A percentile compares a stretch with the other conserved stretches of the same genome.
These are phyloP conservation scores for Globisporangium spiculum DNA, from an alignment of 352 stramenopile genomes.

Conservation along the genomic window DNA sequence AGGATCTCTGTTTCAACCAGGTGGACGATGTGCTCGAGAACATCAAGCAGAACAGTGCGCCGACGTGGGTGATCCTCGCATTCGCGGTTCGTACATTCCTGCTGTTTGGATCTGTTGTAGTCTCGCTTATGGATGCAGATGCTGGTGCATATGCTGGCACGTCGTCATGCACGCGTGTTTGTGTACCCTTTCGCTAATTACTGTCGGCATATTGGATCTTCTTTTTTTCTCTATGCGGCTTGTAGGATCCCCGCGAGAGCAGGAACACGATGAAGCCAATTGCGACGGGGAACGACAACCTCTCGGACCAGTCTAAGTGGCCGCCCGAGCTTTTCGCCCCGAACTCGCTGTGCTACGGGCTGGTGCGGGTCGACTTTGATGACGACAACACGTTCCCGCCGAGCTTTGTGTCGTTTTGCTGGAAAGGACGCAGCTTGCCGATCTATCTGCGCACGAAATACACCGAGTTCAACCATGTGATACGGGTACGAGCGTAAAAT, in stretches of 20 bases:
- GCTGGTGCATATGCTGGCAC: background rate
- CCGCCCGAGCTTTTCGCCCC: constrained; percentile 73
- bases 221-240: background rate
- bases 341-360: constrained; percentile 78
- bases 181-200: constrained; percentile 1
- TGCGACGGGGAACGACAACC: constrained; percentile 54
- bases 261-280: constrained; percentile 79
- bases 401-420: constrained; percentile 84
- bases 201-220: background rate
- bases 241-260: constrained; percentile 70
- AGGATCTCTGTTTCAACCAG: constrained; percentile 74
- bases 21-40: constrained; percentile 69
- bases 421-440: constrained; percentile 83
- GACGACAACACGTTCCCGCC: constrained; percentile 59
- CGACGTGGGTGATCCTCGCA: constrained; percentile 71
- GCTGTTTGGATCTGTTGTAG: background rate
- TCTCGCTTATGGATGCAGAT: constrained; percentile 1
- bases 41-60: constrained; percentile 62
- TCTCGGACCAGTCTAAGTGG: constrained; percentile 75
- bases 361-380: constrained; percentile 70
- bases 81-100: constrained; percentile 53
- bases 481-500: constrained; percentile 47
- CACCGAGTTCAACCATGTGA: constrained; percentile 88
- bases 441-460: constrained; percentile 87
- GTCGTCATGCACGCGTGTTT: background rate